A percentile compares a stretch with the other conserved stretches of the same genome.
phyloP scores from a whole-genome alignment of 805 yeast species.

The Barnettozyma wickerhamii region DNA sequence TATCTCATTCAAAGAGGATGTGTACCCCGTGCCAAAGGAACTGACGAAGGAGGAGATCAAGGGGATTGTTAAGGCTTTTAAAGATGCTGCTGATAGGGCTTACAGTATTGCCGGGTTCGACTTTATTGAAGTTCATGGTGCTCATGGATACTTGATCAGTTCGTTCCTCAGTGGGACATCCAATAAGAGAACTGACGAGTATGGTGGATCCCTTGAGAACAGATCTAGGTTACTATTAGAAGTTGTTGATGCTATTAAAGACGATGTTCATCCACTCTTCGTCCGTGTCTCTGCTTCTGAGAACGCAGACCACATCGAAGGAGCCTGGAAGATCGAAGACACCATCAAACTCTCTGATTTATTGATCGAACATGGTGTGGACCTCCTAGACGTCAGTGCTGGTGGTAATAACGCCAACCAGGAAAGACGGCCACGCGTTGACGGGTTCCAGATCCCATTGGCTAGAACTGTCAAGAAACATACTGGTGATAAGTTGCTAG shows the following conservation, averaged over 20 bases:
- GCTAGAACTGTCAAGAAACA: conserved; percentile 41
- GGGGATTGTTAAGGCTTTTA: conserved; percentile 37
- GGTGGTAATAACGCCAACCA: conserved; percentile 42
- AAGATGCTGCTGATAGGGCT: conserved; percentile 45
- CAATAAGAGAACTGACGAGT: conserved; percentile 54
- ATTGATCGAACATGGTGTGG: conserved; percentile 41
- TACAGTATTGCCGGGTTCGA: conserved; percentile 49
- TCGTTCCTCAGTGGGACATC: conserved; percentile 41
- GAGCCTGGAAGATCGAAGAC: conserved; percentile 17
- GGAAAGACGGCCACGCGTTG: conserved; percentile 17
- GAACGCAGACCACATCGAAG: conserved; percentile 14
- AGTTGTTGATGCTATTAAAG: conserved; percentile 40
- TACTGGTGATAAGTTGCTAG: conserved; percentile 37
- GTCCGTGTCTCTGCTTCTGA: conserved; percentile 21
- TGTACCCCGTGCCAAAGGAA: conserved; percentile 34
- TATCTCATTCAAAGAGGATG: conserved; percentile 22
- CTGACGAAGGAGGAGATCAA: conserved; percentile 39
- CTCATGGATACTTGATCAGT: conserved; percentile 54
- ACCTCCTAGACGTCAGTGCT: conserved; percentile 49
- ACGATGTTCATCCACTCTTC: conserved; percentile 36
- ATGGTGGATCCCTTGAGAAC: conserved; percentile 61
- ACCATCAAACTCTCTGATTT: conserved; percentile 33
- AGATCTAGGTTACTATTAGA: conserved; percentile 48
- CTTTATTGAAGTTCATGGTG: conserved; percentile 55
- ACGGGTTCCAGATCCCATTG: conserved; percentile 34